These are phyloP conservation scores for Thymus mandschuricus DNA, from an alignment of 257 asterid genomes.

Conservation along the genomic window DNA sequence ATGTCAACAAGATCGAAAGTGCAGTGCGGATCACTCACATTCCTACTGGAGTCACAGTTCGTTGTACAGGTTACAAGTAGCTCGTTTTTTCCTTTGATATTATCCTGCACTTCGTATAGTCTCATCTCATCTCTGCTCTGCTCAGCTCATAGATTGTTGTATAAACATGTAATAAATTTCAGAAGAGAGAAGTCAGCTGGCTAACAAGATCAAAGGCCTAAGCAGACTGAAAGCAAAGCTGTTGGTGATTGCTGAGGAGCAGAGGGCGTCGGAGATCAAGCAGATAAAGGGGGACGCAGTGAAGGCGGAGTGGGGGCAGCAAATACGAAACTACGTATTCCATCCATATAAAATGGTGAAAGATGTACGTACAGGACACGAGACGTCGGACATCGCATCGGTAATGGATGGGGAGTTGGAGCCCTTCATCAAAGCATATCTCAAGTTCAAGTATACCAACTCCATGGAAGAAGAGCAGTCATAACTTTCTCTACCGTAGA, in stretches of 20 bases:
- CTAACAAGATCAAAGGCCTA: slow-evolving; percentile 91
- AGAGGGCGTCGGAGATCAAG: slow-evolving; percentile 95
- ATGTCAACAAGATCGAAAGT: slow-evolving; percentile 94
- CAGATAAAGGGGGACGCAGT: slow-evolving; percentile 87
- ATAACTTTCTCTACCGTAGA: neutral
- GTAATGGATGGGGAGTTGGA: slow-evolving; percentile 98
- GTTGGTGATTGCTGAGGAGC: slow-evolving; percentile 87
- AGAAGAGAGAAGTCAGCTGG: slow-evolving; percentile 82
- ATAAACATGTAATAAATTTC: slow-evolving; percentile 27
- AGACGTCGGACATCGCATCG: slow-evolving; percentile 76
- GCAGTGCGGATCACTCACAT: slow-evolving; percentile 94
- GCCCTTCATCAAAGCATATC: slow-evolving; percentile 86
- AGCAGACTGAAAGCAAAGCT: slow-evolving; percentile 87
- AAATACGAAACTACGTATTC: slow-evolving; percentile 90
- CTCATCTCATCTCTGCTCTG: too few relatives aligned
- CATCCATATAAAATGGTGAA: slow-evolving; percentile 96
- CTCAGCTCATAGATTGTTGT: neutral
- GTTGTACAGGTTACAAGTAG: slow-evolving; percentile 77
- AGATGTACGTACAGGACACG: slow-evolving; percentile 82
- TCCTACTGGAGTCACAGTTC: slow-evolving; percentile 89
- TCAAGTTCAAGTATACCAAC: slow-evolving; percentile 71
- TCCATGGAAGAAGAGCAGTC: slow-evolving; percentile 38
- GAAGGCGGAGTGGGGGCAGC: slow-evolving; percentile 99
- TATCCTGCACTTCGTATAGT: too few relatives aligned
- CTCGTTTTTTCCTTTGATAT: neutral